These are phyloP conservation scores for Aureobasidium namibiae DNA, from an alignment of 2,329 filamentous ascomycete genomes.

Conservation along the genomic window DNA sequence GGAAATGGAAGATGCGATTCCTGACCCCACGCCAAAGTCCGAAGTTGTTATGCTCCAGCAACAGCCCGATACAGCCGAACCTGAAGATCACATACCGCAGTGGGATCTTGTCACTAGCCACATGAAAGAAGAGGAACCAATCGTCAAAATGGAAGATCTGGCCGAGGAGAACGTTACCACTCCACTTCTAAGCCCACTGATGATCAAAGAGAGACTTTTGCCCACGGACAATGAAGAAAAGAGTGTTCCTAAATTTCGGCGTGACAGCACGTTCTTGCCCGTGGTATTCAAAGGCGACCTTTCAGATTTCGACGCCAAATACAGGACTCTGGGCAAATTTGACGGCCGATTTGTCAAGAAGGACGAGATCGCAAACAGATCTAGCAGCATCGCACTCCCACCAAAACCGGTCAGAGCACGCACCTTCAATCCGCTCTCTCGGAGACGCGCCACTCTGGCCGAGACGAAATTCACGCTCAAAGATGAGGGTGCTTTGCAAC, in stretches of 20 bases:
- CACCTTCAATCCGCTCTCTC: constrained; percentile 12
- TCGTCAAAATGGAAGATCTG: background rate
- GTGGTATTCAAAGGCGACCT: constrained; percentile 44
- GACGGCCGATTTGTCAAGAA: constrained; percentile 16
- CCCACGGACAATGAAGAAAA: constrained; percentile 31
- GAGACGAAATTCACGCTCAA: background rate
- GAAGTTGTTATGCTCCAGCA: background rate
- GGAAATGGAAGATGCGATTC: background rate
- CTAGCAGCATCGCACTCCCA: constrained; percentile 15
- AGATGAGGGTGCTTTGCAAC: background rate
- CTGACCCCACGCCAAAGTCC: background rate
- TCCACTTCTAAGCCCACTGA: constrained; percentile 34
- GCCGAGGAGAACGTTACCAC: constrained; percentile 16
- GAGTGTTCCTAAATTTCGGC: constrained; percentile 16
- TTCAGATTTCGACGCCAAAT: constrained; percentile 44
- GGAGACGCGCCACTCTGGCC: background rate
- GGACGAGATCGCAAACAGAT: background rate
- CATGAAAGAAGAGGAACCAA: background rate
- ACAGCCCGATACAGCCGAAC: background rate
- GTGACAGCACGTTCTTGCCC: constrained; percentile 43
- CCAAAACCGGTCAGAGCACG: constrained; percentile 11
- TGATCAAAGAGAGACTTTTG: constrained; percentile 39
- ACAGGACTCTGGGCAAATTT: constrained; percentile 41
- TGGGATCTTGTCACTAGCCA: background rate
- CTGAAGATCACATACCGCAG: background rate